Evolutionary conservation across 108 stramenopile species (phyloP).

Genomic region (Nitzschia sp.): DNA sequence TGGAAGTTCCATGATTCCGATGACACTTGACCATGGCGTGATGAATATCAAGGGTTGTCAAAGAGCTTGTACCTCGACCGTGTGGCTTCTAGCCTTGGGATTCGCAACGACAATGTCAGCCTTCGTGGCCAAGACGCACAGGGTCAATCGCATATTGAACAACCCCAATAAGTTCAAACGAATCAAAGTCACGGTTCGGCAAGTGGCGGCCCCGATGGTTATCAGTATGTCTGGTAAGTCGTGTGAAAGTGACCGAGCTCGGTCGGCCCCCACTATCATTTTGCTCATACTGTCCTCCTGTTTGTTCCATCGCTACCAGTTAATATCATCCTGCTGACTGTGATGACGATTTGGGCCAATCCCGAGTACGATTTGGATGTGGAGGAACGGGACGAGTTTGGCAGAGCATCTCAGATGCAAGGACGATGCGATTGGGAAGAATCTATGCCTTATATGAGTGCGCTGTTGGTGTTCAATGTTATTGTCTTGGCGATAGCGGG

Average conservation of each 20-base stretch:
- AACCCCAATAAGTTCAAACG: conserved; percentile 35
- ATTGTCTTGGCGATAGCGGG: conserved; percentile 36
- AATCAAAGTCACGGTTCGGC: conserved; percentile 41
- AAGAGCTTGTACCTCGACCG: conserved; percentile 13
- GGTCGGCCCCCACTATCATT: not conserved
- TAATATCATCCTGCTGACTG: conserved; percentile 40
- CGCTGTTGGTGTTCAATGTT: conserved; percentile 29
- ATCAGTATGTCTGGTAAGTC: conserved; percentile 7
- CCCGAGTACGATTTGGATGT: not conserved
- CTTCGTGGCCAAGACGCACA: conserved; percentile 54
- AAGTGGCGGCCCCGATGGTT: conserved; percentile 48
- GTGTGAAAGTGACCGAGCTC: not conserved
- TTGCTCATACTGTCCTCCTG: not conserved
- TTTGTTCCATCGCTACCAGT: not conserved
- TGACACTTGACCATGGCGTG: conserved; percentile 29
- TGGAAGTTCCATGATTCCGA: conserved; percentile 30
- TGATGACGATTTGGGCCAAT: conserved; percentile 40
- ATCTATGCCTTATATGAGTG: conserved; percentile 24
- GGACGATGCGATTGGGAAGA: conserved; percentile 39
- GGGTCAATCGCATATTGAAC: conserved; percentile 43
- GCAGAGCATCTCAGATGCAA: conserved; percentile 1
- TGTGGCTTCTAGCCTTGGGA: conserved; percentile 47
- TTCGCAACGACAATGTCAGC: conserved; percentile 42
- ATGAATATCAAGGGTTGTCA: conserved; percentile 2
- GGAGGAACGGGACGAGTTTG: conserved; percentile 23